Evolutionary conservation across 768 basidiomycete genomes (phyloP), one percentile per base, ranked within the genome.

Genomic region (Lepiota brunneoincarnata): DNA sequence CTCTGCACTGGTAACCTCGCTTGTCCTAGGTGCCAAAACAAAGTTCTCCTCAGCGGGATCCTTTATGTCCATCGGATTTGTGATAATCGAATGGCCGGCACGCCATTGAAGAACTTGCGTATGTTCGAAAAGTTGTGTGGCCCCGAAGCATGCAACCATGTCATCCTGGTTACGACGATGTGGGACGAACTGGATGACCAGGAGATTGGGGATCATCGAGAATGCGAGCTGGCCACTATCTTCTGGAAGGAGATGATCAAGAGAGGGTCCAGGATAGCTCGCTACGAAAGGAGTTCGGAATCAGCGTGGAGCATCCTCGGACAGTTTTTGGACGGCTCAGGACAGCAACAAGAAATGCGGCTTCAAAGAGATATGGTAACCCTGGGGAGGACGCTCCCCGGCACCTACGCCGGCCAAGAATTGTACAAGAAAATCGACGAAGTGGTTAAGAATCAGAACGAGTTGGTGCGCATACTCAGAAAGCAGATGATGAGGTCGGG

Each of bases 41-140:
- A 47, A 4, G 49, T 60, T 41, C 64, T 52, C 11, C 52, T 68
- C 3, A 45, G 55, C 20, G 75, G 74, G 7, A 57, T 70, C 58
- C 46, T 65, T 18, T 65, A 63, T 39, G 49, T 65, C n/a, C 64
- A 63, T 35, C 54, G 59, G 6, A 63, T 65, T 17, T 54, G 62
- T 2, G 54, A 58, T 17, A 52, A 56, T 23, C 66, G 70, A 3
- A 61, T 75, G 61, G 56, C 63, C 7, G 71, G 69, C 12, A 64
- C 69, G 14, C 53, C 56, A 6, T 44, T 45, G 24, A 64, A 56
- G 18, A 62, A 72, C 54, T 63, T 74, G 42, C 55, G 57, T n/a
- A 59, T 72, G 60, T 73, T 75, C 56, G 58, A 63, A 26, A 60
- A 60, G 36, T 46, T 76, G 15, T 76, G 75, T 41, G 74, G 74